phyloP scores from a whole-genome alignment of 495 filamentous ascomycete genomes.

The Staphylotrichum tortipilum region DNA sequence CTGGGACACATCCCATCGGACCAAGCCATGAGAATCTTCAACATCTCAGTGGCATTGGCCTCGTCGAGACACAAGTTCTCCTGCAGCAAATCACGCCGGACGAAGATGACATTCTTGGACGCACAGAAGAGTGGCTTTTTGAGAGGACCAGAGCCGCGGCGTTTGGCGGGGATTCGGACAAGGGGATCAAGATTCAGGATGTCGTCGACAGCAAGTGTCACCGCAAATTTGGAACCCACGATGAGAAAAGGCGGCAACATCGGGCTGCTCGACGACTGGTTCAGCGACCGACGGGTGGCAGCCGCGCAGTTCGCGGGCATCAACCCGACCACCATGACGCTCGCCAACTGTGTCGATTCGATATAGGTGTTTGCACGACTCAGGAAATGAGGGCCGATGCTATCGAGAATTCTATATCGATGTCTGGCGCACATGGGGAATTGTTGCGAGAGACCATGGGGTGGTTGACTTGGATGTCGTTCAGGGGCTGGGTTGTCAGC shows the following conservation, averaged over 20 bases:
- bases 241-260: slow-evolving; percentile 34
- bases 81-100: slow-evolving; percentile 29
- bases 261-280: slow-evolving; percentile 40
- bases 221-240: slow-evolving; percentile 31
- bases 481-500: too few relatives aligned
- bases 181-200: slow-evolving; percentile 31
- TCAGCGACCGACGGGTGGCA: slow-evolving; percentile 40
- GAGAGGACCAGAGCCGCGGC: slow-evolving; percentile 17
- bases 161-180: slow-evolving; percentile 24
- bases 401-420: too few relatives aligned
- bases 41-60: slow-evolving; percentile 26
- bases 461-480: too few relatives aligned
- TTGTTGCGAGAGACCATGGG: too few relatives aligned
- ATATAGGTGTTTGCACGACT: too few relatives aligned
- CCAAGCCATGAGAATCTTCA: slow-evolving; percentile 14
- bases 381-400: too few relatives aligned
- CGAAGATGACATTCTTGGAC: slow-evolving; percentile 23
- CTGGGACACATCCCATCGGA: slow-evolving; percentile 24
- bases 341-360: too few relatives aligned
- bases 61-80: slow-evolving; percentile 26
- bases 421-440: too few relatives aligned
- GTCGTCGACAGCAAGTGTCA: slow-evolving; percentile 30
- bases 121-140: slow-evolving; percentile 23
- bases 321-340: slow-evolving; percentile 42
- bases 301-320: slow-evolving; percentile 43